These are phyloP conservation scores for Mycena venus DNA, from an alignment of 768 basidiomycete species.

Conservation along the genomic window DNA sequence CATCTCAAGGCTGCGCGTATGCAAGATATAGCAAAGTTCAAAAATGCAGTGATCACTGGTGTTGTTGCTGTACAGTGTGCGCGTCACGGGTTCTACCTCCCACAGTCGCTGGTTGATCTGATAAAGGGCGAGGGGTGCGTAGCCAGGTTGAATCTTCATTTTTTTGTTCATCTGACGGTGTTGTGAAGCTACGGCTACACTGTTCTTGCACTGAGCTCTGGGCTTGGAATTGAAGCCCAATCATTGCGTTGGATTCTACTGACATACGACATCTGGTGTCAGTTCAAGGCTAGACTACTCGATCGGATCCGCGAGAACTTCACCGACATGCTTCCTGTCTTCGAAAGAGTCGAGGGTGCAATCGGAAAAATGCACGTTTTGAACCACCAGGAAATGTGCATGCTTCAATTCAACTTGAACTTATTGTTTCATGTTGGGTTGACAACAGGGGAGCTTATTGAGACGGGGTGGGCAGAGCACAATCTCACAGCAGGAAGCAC, in stretches of 20 bases:
- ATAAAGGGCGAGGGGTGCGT: slow-evolving; percentile 42
- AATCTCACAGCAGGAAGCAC: slow-evolving; percentile 45
- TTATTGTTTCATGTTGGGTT: slow-evolving; percentile 38
- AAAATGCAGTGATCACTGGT: neutral
- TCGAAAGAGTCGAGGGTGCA: slow-evolving; percentile 36
- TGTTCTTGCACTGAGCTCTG: slow-evolving; percentile 41
- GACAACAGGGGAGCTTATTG: slow-evolving; percentile 45
- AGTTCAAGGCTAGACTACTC: slow-evolving; percentile 10
- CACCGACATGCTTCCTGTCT: slow-evolving; percentile 20
- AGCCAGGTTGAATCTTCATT: neutral
- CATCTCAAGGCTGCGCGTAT: neutral
- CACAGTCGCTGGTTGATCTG: slow-evolving; percentile 40
- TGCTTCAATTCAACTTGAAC: slow-evolving; percentile 7
- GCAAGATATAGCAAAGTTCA: neutral
- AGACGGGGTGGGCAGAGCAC: slow-evolving; percentile 40
- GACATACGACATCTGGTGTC: slow-evolving; percentile 48
- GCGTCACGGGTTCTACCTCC: slow-evolving; percentile 40
- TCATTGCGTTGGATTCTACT: slow-evolving; percentile 35
- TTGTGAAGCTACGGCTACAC: slow-evolving; percentile 37
- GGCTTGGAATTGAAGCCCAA: slow-evolving; percentile 5
- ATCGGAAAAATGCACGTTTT: slow-evolving; percentile 46
- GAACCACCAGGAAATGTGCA: slow-evolving; percentile 14
- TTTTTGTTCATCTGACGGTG: neutral
- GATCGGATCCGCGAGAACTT: neutral
- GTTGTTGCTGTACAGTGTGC: slow-evolving; percentile 39